These are phyloP conservation scores for Penicillium sp. DNA, from an alignment of 2,329 filamentous ascomycete species.

Conservation along the genomic window DNA sequence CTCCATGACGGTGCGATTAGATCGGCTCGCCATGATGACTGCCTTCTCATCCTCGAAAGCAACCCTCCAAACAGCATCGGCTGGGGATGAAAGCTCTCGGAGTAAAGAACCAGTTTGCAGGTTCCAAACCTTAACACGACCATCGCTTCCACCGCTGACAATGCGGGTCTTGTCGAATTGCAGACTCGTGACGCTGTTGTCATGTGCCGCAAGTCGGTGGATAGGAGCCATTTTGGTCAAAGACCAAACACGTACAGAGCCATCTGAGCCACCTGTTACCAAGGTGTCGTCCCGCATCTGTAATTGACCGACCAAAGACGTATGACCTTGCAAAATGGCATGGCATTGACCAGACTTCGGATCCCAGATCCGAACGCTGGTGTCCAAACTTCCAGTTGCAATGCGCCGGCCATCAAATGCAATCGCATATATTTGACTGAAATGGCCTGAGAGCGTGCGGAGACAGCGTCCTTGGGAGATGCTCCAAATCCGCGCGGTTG, in stretches of 20 bases:
- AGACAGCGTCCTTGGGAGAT: constrained; percentile 93
- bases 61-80: constrained; percentile 95
- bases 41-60: constrained; percentile 99
- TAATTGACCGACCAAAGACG: constrained; percentile 91
- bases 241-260: constrained; percentile 95
- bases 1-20: constrained; percentile 93
- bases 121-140: constrained; percentile 98
- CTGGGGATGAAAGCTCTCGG: constrained; percentile 84
- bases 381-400: constrained; percentile 93
- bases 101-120: constrained; percentile 87
- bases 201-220: constrained; percentile 90
- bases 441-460: constrained; percentile 87
- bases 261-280: constrained; percentile 94
- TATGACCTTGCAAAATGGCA: constrained; percentile 93
- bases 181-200: constrained; percentile 96
- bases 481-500: constrained; percentile 95
- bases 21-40: constrained; percentile 87
- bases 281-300: constrained; percentile 94
- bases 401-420: constrained; percentile 93
- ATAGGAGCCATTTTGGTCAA: constrained; percentile 87
- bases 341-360: constrained; percentile 82
- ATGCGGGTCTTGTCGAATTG: constrained; percentile 97
- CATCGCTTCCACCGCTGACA: constrained; percentile 93
- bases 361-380: constrained; percentile 96
- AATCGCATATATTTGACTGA: constrained; percentile 98